Evolutionary conservation across 352 stramenopile species (phyloP).

Genomic region (Pythium monospermum): DNA sequence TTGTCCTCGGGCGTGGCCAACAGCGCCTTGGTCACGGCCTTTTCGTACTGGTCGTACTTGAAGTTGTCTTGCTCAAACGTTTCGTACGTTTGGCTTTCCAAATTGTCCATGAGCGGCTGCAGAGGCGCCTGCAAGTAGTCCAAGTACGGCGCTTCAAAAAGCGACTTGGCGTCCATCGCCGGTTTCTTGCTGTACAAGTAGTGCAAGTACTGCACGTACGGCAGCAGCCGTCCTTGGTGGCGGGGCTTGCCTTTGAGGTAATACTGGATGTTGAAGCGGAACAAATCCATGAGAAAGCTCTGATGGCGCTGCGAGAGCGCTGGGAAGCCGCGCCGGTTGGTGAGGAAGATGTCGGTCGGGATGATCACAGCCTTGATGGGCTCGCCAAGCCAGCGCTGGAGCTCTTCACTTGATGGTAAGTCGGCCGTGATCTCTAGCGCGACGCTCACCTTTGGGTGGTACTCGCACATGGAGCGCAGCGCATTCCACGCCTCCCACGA

Average conservation of each 20-base stretch:
- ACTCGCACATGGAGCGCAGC: conserved; percentile 80
- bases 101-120: conserved; percentile 97
- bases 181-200: conserved; percentile 81
- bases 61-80: conserved; percentile 98
- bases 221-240: conserved; percentile 65
- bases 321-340: conserved; percentile 95
- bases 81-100: conserved; percentile 98
- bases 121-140: conserved; percentile 96
- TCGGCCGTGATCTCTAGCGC: conserved; percentile 85
- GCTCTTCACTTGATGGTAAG: conserved; percentile 49
- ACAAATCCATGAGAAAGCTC: conserved; percentile 61
- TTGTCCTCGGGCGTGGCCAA: conserved; percentile 47
- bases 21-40: conserved; percentile 86
- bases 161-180: conserved; percentile 72
- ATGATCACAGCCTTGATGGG: conserved; percentile 87
- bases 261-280: conserved; percentile 83
- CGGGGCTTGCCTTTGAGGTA: conserved; percentile 76
- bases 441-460: conserved; percentile 75
- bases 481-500: conserved; percentile 76
- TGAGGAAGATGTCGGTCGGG: conserved; percentile 91
- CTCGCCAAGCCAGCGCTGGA: conserved; percentile 86
- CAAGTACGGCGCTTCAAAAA: conserved; percentile 91
- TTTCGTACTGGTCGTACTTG: conserved; percentile 98
- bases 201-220: conserved; percentile 94
- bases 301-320: conserved; percentile 93